These are phyloP conservation scores for Testicularia cyperi DNA, from an alignment of 1,284 basidiomycete genomes.

Conservation along the genomic window DNA sequence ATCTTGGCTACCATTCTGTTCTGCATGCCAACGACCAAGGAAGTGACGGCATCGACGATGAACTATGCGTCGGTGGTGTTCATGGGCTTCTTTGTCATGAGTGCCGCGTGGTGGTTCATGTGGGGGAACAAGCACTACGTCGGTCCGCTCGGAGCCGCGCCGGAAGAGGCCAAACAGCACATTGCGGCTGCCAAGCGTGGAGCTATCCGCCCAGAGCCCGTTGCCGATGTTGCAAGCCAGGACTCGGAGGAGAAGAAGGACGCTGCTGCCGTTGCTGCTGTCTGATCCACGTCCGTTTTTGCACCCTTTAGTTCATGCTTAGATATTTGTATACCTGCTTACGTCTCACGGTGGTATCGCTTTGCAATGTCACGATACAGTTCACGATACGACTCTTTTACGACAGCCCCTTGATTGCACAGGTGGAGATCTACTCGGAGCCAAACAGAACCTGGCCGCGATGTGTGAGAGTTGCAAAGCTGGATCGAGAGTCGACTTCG, in stretches of 20 bases:
- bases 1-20: slow-evolving; percentile 62
- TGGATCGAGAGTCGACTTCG: slow-evolving; percentile 73
- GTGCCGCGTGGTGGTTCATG: slow-evolving; percentile 30
- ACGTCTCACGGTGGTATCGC: too few relatives aligned
- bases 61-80: slow-evolving; percentile 56
- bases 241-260: slow-evolving; percentile 12
- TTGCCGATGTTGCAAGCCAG: slow-evolving; percentile 13
- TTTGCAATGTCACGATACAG: too few relatives aligned
- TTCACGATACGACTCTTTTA: too few relatives aligned
- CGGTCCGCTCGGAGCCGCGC: slow-evolving; percentile 30
- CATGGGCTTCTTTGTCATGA: slow-evolving; percentile 37
- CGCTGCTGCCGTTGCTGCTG: too few relatives aligned
- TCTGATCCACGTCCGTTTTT: background rate
- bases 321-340: too few relatives aligned
- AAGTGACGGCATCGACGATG: slow-evolving; percentile 60
- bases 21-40: slow-evolving; percentile 62
- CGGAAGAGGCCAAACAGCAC: slow-evolving; percentile 7
- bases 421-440: slow-evolving; percentile 2
- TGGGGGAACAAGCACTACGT: slow-evolving; percentile 38
- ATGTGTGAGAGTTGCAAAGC: slow-evolving; percentile 72
- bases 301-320: background rate
- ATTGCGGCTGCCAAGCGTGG: background rate
- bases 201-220: slow-evolving; percentile 2
- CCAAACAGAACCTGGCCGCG: slow-evolving; percentile 63
- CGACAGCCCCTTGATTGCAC: too few relatives aligned